Evolutionary conservation across 2,329 filamentous ascomycete genomes (phyloP).

Genomic region (Penicillium capsulatum): DNA sequence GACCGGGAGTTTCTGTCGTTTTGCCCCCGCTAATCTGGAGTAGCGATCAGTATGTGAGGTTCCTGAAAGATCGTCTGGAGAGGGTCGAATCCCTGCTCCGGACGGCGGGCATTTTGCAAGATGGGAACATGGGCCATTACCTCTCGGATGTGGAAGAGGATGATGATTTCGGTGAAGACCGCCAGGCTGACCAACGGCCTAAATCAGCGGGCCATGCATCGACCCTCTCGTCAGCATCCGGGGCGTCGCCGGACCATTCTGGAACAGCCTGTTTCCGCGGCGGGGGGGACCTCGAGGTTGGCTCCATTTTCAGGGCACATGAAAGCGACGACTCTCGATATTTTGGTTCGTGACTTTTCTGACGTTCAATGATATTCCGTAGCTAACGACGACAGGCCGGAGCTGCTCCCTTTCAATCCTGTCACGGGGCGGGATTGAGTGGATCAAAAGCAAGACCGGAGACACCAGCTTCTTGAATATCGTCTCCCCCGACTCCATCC

Average conservation of each 20-base stretch:
- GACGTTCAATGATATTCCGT: no score
- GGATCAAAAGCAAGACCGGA: slow-evolving; percentile 95
- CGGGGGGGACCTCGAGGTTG: slow-evolving; percentile 53
- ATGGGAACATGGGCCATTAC: slow-evolving; percentile 64
- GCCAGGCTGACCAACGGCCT: slow-evolving; percentile 6
- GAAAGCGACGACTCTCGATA: slow-evolving; percentile 86
- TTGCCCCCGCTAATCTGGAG: neutral
- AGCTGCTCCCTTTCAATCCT: slow-evolving; percentile 96
- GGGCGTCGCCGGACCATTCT: slow-evolving; percentile 3
- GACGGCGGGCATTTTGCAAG: slow-evolving; percentile 74
- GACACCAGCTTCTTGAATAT: slow-evolving; percentile 84
- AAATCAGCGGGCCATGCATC: slow-evolving; percentile 5
- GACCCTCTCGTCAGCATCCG: slow-evolving; percentile 5
- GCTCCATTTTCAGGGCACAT: slow-evolving; percentile 80
- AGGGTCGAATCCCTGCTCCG: slow-evolving; percentile 84
- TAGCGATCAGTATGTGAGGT: slow-evolving; percentile 90
- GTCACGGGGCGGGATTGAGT: slow-evolving; percentile 90
- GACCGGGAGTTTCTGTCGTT: neutral
- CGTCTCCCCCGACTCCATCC: slow-evolving; percentile 74
- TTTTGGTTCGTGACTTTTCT: slow-evolving; percentile 57
- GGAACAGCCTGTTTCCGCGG: slow-evolving; percentile 20
- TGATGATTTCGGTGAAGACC: slow-evolving; percentile 10
- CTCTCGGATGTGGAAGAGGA: slow-evolving; percentile 23
- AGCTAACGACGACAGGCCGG: slow-evolving; percentile 56
- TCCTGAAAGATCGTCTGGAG: slow-evolving; percentile 83